phyloP scores from a whole-genome alignment of 163 green algal species.

The Chloromonas sp. region DNA sequence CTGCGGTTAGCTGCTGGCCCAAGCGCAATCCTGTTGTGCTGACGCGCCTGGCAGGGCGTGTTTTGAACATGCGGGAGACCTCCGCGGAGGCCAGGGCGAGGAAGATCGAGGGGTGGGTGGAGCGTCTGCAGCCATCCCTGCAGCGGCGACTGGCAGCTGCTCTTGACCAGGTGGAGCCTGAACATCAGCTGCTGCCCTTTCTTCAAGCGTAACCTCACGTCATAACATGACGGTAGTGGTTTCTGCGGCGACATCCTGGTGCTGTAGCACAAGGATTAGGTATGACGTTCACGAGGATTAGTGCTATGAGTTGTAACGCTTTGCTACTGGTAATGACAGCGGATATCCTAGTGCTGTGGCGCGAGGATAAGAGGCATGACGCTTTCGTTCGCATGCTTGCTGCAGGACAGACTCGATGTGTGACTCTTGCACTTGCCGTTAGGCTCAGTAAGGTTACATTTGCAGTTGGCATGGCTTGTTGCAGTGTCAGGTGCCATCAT shows the following conservation, averaged over 20 bases:
- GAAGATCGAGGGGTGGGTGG: neutral
- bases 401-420: no score
- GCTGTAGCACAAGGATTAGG: neutral
- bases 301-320: no score
- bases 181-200: neutral
- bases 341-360: no score
- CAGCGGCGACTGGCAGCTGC: neutral
- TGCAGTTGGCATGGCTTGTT: no score
- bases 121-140: neutral
- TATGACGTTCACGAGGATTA: neutral
- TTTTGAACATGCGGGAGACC: neutral
- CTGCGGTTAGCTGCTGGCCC: neutral
- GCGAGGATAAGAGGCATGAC: neutral
- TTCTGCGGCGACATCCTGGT: neutral
- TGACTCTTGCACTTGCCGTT: no score
- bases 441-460: no score
- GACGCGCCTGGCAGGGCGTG: neutral
- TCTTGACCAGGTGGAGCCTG: neutral
- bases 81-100: no score
- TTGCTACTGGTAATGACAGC: no score
- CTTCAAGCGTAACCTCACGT: neutral
- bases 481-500: no score
- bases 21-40: neutral
- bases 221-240: neutral
- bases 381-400: neutral